Conservation (phyloP, 202 grass and related monocot genomes). For the Dendrocalamus latiflorus region DNA sequence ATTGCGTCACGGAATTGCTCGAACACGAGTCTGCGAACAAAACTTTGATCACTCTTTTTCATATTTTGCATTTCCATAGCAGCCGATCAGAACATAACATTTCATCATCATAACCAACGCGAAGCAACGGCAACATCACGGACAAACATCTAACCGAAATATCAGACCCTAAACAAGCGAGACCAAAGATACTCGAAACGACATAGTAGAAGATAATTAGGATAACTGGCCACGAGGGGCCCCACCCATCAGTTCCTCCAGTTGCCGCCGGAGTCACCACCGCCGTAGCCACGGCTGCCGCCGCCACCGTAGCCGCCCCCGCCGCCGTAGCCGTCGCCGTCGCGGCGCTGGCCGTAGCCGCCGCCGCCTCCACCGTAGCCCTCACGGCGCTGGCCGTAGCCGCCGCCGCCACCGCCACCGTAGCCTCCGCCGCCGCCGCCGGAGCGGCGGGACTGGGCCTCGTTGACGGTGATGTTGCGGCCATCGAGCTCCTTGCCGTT, state of each 20-base stretch:
- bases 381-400: background rate
- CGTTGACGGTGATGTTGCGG: slow-evolving; percentile 92
- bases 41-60: too few species aligned
- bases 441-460: slow-evolving; percentile 74
- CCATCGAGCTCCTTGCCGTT: slow-evolving; percentile 85
- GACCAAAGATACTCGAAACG: background rate
- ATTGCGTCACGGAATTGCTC: too few species aligned
- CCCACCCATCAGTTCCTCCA: slow-evolving; percentile 72
- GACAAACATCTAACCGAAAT: too few species aligned
- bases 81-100: too few species aligned
- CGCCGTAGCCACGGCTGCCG: background rate
- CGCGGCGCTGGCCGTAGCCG: background rate
- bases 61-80: too few species aligned
- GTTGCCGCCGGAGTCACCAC: slow-evolving; percentile 38
- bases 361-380: background rate
- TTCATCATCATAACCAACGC: too few species aligned
- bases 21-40: too few species aligned
- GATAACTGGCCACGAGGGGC: slow-evolving; percentile 30
- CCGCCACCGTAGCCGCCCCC: slow-evolving; percentile 14
- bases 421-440: slow-evolving; percentile 28
- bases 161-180: background rate
- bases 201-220: slow-evolving; percentile 26
- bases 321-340: background rate
- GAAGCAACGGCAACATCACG: too few species aligned
- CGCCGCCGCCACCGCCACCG: background rate